Conservation (phyloP, 2,329 filamentous ascomycete genomes). For the Apiospora saccharicola region DNA sequence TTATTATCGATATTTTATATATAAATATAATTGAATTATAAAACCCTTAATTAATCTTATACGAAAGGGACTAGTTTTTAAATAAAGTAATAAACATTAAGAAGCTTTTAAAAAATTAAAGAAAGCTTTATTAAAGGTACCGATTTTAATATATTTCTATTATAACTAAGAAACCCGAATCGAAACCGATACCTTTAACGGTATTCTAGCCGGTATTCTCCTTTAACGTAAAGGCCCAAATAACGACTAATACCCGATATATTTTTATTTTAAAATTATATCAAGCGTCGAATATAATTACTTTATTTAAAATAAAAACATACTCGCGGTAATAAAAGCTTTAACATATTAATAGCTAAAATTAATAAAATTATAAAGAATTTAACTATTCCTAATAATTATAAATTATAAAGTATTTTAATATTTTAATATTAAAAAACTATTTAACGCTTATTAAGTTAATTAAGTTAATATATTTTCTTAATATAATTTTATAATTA, state of each 20-base stretch:
- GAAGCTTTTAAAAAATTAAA: too few species aligned
- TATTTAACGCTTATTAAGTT: neutral
- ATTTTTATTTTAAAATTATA: neutral
- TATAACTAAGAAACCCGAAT: neutral
- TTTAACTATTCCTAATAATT: neutral
- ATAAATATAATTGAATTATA: too few species aligned
- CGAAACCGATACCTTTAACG: neutral
- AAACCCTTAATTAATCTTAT: too few species aligned
- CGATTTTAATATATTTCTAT: neutral
- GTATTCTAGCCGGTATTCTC: neutral
- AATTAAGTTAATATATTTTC: neutral
- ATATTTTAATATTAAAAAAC: neutral
- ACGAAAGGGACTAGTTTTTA: too few species aligned
- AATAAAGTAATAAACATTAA: too few species aligned
- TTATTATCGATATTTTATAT: too few species aligned
- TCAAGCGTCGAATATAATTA: neutral
- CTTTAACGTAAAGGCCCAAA: neutral
- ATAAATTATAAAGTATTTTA: neutral
- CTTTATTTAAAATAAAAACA: neutral
- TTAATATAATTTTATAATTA: constrained; percentile 4
- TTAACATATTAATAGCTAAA: neutral
- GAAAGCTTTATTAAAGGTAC: too few species aligned
- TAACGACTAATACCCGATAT: neutral
- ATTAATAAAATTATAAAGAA: neutral
- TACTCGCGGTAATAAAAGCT: neutral